phyloP scores from a whole-genome alignment of 345 rosid species.

The Syzygium aqueum region DNA sequence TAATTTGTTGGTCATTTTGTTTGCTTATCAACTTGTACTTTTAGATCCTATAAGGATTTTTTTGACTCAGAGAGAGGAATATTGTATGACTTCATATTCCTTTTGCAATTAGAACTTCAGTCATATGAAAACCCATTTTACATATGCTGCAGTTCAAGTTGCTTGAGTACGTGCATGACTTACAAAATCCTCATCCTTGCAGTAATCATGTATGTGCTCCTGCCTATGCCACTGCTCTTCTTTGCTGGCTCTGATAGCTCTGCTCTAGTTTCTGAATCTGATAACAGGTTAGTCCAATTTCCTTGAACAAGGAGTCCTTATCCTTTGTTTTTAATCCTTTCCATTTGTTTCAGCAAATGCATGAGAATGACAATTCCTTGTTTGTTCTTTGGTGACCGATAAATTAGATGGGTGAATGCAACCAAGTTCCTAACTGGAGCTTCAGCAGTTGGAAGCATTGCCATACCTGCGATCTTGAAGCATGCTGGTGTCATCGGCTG shows the following conservation, averaged over 20 bases:
- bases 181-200: slow-evolving; percentile 3
- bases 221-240: slow-evolving; percentile 92
- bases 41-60: background rate
- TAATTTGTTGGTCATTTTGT: background rate
- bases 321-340: background rate
- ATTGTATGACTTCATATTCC: background rate
- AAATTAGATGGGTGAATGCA: slow-evolving; percentile 75
- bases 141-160: background rate
- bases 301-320: background rate
- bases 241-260: slow-evolving; percentile 69
- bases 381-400: background rate
- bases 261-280: slow-evolving; percentile 54
- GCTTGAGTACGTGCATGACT: background rate
- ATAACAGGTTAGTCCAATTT: slow-evolving; percentile 30
- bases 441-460: slow-evolving; percentile 83
- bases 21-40: background rate
- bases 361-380: background rate
- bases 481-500: slow-evolving; percentile 89
- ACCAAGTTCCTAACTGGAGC: slow-evolving; percentile 95
- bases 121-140: background rate
- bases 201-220: slow-evolving; percentile 88
- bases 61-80: background rate
- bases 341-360: background rate
- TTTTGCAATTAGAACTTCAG: background rate
- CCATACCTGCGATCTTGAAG: slow-evolving; percentile 84